phyloP scores from a whole-genome alignment of 331 rosid genomes.

The Spiraea crenata region DNA sequence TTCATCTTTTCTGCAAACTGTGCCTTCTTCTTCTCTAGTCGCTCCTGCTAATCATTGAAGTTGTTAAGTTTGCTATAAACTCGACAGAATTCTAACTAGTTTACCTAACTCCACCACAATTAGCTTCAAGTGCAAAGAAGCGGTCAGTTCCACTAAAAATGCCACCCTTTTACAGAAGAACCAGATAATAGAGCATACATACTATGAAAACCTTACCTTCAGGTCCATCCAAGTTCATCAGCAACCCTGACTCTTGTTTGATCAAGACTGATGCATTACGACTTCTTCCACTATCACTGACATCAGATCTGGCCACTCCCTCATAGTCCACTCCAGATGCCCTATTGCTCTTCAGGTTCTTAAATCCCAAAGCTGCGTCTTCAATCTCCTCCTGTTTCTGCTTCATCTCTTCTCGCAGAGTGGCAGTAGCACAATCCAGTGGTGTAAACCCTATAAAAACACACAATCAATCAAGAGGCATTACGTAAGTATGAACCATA shows the following conservation, averaged over 20 bases:
- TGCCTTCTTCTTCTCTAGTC: conserved; percentile 83
- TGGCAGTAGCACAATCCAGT: conserved; percentile 88
- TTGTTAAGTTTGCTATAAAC: conserved; percentile 2
- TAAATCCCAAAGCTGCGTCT: conserved; percentile 58
- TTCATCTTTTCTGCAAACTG: conserved; percentile 73
- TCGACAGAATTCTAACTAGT: background rate
- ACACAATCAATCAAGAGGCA: conserved; percentile 20
- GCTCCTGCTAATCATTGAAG: conserved; percentile 46
- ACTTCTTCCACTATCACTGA: conserved; percentile 42
- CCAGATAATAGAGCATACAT: background rate
- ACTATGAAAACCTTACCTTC: conserved; percentile 93
- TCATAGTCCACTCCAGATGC: conserved; percentile 37
- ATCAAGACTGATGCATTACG: conserved; percentile 17
- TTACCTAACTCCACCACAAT: background rate
- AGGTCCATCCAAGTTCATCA: conserved; percentile 49
- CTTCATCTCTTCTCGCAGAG: conserved; percentile 77
- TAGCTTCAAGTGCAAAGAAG: background rate
- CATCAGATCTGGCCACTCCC: conserved; percentile 39
- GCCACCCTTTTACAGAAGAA: background rate
- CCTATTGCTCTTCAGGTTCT: conserved; percentile 52
- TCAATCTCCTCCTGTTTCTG: conserved; percentile 64
- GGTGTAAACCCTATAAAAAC: conserved; percentile 73
- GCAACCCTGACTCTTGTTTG: conserved; percentile 44
- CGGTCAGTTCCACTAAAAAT: background rate
- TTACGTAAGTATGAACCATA: too few relatives aligned